Conservation (phyloP, 2,329 filamentous ascomycete species). For the Aspergillus tanneri region DNA sequence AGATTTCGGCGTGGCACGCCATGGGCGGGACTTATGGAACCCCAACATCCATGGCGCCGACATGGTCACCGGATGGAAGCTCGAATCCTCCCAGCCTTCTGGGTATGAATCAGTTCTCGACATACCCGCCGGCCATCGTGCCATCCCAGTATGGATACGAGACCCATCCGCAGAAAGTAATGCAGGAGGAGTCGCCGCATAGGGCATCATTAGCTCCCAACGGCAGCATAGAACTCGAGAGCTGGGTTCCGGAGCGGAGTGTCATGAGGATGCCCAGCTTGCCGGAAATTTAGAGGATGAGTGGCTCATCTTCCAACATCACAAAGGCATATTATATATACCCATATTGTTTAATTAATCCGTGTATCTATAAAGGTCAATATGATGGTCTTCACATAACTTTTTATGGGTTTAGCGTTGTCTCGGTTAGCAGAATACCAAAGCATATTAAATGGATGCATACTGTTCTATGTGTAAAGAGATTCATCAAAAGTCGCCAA, state of each 20-base stretch:
- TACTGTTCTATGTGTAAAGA: too few species aligned
- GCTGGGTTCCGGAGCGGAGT: constrained; percentile 32
- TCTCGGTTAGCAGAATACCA: not conserved
- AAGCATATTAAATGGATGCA: too few species aligned
- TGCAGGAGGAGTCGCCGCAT: constrained; percentile 13
- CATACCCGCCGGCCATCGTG: constrained; percentile 20
- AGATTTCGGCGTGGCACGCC: constrained; percentile 17
- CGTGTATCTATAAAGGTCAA: not conserved
- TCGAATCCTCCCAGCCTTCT: constrained; percentile 8
- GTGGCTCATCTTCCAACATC: not conserved
- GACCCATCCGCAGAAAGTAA: constrained; percentile 19
- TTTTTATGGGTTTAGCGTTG: too few species aligned
- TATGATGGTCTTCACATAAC: too few species aligned
- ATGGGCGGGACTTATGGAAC: constrained; percentile 24
- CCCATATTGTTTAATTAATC: not conserved
- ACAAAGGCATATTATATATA: not conserved
- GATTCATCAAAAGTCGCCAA: too few species aligned
- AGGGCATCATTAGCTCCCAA: constrained; percentile 14
- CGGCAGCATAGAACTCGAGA: constrained; percentile 32
- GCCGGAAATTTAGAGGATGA: constrained; percentile 26
- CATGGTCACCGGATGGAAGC: constrained; percentile 27
- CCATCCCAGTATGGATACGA: constrained; percentile 26
- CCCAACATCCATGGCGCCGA: constrained; percentile 19
- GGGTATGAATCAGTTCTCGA: constrained; percentile 18
- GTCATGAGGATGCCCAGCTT: constrained; percentile 29